Base-by-base conservation (phyloP, 306 rosid species). In the Corylus americana region DNA sequence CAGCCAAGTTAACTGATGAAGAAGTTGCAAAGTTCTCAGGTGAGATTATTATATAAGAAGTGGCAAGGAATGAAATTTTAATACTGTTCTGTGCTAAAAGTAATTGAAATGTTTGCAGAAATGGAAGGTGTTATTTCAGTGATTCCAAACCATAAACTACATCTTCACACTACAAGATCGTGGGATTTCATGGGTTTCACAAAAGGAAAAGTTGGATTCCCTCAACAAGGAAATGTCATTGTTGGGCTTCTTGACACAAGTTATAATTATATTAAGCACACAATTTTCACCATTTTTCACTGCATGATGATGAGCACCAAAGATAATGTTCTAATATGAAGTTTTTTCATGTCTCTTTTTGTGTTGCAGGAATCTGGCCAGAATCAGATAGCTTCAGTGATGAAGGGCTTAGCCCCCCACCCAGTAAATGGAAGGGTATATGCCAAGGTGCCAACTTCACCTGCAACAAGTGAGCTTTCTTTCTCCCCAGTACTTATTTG, bases 81-180 rank as follows among this genome's bases (percentile, higher is more conserved):
- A 12, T 8, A 4, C 1, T 13, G 8, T 8, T 35, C 1, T 9
- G 22, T 63, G 51, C 55, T 57, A 22, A 25, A 73, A 51, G 8
- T 5, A 31, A 31, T 13, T 73, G 10, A 48, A 51, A 16, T 49
- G 29, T 27, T 48, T 71, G 75, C 85, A 80, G 84, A 37, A 31
- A 79, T 67, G 83, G 81, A 74, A 20, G 83, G 81, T 6, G 81
- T 83, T 1, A 68, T 86, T 67, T 86, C 85, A 7, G 89, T 86
- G 70, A 12, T 83, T 54, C 81, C 83, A 45, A 83, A 86, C 62
- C 76, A 51, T 27, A 80, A n/a, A 58, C 61, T 69, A 20, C 22
- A 83, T 78, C 87, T 80, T 63, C 89, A 86, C 68, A 83, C 85
- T 22, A 85, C 86, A 25, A 81, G 83, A 50, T 85, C 86, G 50